Conservation (phyloP, 2,329 filamentous ascomycete species). For the Talaromyces albobiverticillius region DNA sequence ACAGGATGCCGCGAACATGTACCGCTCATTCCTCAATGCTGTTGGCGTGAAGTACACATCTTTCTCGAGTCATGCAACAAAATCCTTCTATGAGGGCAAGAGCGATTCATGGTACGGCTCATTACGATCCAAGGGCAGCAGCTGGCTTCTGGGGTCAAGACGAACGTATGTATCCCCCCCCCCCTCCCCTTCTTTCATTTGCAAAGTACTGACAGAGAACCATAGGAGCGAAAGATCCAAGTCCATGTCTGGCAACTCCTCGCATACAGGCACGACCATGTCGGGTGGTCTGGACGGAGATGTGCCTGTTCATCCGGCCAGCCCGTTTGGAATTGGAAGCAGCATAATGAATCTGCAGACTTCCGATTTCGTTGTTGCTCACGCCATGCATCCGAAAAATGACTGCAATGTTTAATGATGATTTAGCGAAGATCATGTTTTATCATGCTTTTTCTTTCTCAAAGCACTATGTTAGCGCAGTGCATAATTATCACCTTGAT, state of each 20-base stretch:
- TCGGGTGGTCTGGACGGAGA: not conserved
- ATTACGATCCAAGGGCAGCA: slow-evolving; percentile 5
- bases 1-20: slow-evolving; percentile 57
- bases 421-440: not conserved
- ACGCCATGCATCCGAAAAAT: not conserved
- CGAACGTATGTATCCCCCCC: not conserved
- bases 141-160: not conserved
- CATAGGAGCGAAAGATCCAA: slow-evolving; percentile 3
- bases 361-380: not conserved
- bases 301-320: not conserved
- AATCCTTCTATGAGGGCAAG: not conserved
- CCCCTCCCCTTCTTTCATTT: not conserved
- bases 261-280: not conserved
- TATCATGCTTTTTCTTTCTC: not conserved
- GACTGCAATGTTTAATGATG: slow-evolving; percentile 5
- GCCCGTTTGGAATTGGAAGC: not conserved
- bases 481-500: not conserved
- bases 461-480: not conserved
- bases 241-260: not conserved
- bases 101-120: slow-evolving; percentile 4
- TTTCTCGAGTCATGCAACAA: slow-evolving; percentile 12
- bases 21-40: slow-evolving; percentile 44
- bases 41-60: slow-evolving; percentile 38
- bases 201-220: not conserved
- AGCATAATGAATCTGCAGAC: not conserved